Base-by-base conservation (phyloP, 768 basidiomycete genomes). In the Phaeotremella fagi region DNA sequence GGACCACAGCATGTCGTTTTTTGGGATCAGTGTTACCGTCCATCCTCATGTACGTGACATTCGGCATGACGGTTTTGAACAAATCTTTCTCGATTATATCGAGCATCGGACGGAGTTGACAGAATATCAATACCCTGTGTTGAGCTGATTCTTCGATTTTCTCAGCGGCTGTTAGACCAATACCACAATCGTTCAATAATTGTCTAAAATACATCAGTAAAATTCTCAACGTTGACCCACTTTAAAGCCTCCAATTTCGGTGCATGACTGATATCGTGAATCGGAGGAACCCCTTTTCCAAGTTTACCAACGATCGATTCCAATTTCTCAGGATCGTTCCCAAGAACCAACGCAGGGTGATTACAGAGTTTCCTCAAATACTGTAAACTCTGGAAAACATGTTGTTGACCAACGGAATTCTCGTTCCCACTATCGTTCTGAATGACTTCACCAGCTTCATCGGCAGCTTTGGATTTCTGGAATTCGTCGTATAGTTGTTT, bases 21-120 rank as follows among this genome's bases (percentile, higher is more conserved):
- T 82, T 87, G 3, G 88, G 79, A 64, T 98, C 95, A 3, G 90
- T 94, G 45, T 82, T 79, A 33, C 95, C 95, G 71, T 99, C 95
- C 27, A 99, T 80, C 24, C 95, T 85, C 95, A 99, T 98, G 76
- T 98, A 99, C 1, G 90, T 91, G 37, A 99, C 87, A 0, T 88
- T 85, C 4, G 94, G 94, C 90, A 99, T 92, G 61, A 86, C 81
- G 35, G 81, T 78, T 64, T 85, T 86, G 81, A 99, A 97, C 6
- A 99, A 78, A 66, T 95, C 88, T 12, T 80, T 85, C 75, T 98
- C 92, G 64, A 99, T 92, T 71, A 98, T 86, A 72, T 99, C 89
- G 45, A 99, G 81, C 95, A 98, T 99, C 72, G 90, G 88, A 74
- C 97, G 95, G 83, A 97, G 89, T 77, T 99, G 95, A 67, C 94